Evolutionary conservation across 106 monocot species (phyloP).

Genomic region (Phalaenopsis aphrodite): DNA sequence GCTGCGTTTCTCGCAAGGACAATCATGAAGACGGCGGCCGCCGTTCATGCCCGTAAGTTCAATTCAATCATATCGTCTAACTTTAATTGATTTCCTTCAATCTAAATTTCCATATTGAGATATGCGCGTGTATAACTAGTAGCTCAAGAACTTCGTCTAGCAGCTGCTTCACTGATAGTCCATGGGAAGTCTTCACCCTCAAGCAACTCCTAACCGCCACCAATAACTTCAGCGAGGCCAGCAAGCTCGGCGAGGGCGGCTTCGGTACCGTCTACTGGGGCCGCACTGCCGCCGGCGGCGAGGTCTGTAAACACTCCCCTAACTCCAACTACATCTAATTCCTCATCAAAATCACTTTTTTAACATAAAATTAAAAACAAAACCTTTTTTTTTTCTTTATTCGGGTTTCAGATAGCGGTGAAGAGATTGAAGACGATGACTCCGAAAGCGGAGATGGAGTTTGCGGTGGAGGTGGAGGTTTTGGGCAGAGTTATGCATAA

Average conservation of each 20-base stretch:
- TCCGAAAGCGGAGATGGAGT: slow-evolving; percentile 42
- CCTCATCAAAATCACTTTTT: too few species aligned
- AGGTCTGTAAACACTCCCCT: slow-evolving; percentile 9
- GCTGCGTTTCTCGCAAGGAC: neutral
- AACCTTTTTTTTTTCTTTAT: neutral
- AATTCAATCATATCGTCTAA: neutral
- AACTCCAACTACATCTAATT: too few species aligned
- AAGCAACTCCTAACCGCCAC: slow-evolving; percentile 38
- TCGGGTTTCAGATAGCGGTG: slow-evolving; percentile 27
- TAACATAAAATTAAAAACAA: too few species aligned
- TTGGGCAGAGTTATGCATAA: slow-evolving; percentile 40
- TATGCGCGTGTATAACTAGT: neutral
- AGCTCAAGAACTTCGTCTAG: neutral
- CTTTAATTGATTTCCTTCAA: neutral
- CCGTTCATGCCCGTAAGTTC: neutral
- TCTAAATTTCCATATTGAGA: too few species aligned
- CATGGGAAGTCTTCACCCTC: slow-evolving; percentile 35
- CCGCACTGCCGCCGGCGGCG: slow-evolving; percentile 24
- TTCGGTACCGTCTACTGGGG: slow-evolving; percentile 55
- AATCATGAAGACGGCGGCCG: neutral
- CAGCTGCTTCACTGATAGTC: neutral
- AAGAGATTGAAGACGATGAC: slow-evolving; percentile 38
- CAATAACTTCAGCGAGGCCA: slow-evolving; percentile 28
- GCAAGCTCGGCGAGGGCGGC: slow-evolving; percentile 58
- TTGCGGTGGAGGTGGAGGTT: slow-evolving; percentile 43